These are phyloP conservation scores for Aspergillus quadrilineatus DNA, from an alignment of 2,329 filamentous ascomycete species.

Conservation along the genomic window DNA sequence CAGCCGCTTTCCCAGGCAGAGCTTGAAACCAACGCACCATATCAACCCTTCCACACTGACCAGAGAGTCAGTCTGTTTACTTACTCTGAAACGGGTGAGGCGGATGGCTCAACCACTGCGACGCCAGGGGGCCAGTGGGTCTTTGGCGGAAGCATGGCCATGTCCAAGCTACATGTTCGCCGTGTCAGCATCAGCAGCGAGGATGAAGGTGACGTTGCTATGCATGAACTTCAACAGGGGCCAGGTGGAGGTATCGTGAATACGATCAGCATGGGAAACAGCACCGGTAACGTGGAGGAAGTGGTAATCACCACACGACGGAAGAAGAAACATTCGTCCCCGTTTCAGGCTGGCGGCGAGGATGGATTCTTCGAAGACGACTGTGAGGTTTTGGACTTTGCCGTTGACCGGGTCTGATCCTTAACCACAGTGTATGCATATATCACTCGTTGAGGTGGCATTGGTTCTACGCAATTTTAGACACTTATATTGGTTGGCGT, in stretches of 20 bases:
- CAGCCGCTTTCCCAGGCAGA: slow-evolving; percentile 73
- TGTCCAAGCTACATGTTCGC: slow-evolving; percentile 48
- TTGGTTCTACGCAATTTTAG: slow-evolving; percentile 22
- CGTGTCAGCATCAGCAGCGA: slow-evolving; percentile 43
- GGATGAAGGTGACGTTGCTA: slow-evolving; percentile 38
- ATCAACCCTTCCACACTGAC: slow-evolving; percentile 94
- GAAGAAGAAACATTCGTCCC: slow-evolving; percentile 52
- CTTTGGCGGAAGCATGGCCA: slow-evolving; percentile 53
- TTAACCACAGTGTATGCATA: background rate
- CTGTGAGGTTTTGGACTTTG: slow-evolving; percentile 87
- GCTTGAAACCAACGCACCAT: slow-evolving; percentile 92
- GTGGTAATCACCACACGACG: slow-evolving; percentile 79
- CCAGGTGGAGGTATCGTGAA: slow-evolving; percentile 49
- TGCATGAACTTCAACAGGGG: slow-evolving; percentile 29
- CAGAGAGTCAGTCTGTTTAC: slow-evolving; percentile 76
- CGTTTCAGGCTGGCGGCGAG: slow-evolving; percentile 46
- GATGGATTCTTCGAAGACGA: slow-evolving; percentile 89
- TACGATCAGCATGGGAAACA: slow-evolving; percentile 51
- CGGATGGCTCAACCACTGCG: slow-evolving; percentile 43
- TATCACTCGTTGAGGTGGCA: slow-evolving; percentile 12
- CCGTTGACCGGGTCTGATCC: slow-evolving; percentile 55
- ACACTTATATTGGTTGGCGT: slow-evolving; percentile 21
- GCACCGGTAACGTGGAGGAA: slow-evolving; percentile 65
- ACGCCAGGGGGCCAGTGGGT: slow-evolving; percentile 47
- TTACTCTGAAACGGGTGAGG: slow-evolving; percentile 47